Conservation (phyloP, 176 grass and related monocot genomes). For the Elaeis guineensis region DNA sequence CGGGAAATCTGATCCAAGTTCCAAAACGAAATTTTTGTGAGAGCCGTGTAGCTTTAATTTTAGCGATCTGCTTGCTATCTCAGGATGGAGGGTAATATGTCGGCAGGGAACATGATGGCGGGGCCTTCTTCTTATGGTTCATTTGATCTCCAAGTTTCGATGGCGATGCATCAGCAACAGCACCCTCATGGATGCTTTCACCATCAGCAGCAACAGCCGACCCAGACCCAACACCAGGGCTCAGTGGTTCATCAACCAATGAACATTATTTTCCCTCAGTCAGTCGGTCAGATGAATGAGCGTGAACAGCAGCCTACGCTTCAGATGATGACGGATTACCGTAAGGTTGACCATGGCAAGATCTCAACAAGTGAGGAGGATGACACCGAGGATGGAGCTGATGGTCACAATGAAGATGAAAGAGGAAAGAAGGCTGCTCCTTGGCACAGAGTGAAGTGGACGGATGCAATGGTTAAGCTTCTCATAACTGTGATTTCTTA, state of each 20-base stretch:
- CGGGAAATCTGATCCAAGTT: too few relatives aligned
- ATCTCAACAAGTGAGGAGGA: slow-evolving; percentile 25
- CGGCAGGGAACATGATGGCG: slow-evolving; percentile 22
- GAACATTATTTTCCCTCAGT: slow-evolving; percentile 14
- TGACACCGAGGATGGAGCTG: slow-evolving; percentile 23
- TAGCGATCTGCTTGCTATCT: too few relatives aligned
- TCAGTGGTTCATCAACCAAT: slow-evolving; percentile 11
- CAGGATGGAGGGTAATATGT: slow-evolving; percentile 35
- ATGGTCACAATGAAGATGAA: slow-evolving; percentile 16
- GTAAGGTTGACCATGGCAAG: slow-evolving; percentile 18
- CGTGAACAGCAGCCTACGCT: not conserved
- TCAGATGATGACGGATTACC: not conserved
- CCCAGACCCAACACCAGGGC: too few relatives aligned
- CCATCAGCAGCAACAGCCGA: not conserved
- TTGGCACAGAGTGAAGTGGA: slow-evolving; percentile 76
- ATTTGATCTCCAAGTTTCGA: slow-evolving; percentile 20
- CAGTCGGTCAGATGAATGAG: slow-evolving; percentile 14
- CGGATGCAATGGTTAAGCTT: slow-evolving; percentile 56
- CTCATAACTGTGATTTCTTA: slow-evolving; percentile 55
- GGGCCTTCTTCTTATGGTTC: slow-evolving; percentile 1
- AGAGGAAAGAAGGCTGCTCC: slow-evolving; percentile 9
- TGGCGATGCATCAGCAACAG: slow-evolving; percentile 15
- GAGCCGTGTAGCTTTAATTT: too few relatives aligned
- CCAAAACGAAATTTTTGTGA: too few relatives aligned
- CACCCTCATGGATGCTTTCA: not conserved